Evolutionary conservation across 768 basidiomycete species (phyloP).

Genomic region (Glaciozyma antarctica): DNA sequence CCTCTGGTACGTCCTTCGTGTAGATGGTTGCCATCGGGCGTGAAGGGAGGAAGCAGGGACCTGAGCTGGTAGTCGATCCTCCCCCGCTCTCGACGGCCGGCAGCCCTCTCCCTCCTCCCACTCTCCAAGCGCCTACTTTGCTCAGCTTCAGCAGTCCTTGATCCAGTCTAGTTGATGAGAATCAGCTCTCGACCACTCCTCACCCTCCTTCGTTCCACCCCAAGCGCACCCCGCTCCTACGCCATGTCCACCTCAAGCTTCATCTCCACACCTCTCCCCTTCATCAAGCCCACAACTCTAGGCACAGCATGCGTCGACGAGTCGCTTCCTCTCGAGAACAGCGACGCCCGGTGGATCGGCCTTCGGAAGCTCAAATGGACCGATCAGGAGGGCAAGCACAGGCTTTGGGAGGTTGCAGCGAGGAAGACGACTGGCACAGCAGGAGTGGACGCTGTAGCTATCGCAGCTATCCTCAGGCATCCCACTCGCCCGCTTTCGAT

Average conservation of each 20-base stretch:
- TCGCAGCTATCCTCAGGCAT: conserved; percentile 66
- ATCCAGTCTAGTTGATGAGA: too few species aligned
- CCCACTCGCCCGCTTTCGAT: conserved; percentile 46
- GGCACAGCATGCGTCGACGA: not conserved
- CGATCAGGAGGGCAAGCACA: conserved; percentile 67
- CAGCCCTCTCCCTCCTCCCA: too few species aligned
- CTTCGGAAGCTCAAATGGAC: conserved; percentile 70
- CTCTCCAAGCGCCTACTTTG: too few species aligned
- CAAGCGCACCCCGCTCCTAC: not conserved
- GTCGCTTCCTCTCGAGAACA: not conserved
- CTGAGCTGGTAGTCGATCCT: too few species aligned
- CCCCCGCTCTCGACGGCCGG: too few species aligned
- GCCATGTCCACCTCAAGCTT: too few species aligned
- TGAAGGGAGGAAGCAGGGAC: too few species aligned
- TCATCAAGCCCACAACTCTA: not conserved
- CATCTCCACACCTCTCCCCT: not conserved
- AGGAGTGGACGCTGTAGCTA: conserved; percentile 79
- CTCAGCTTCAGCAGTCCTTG: too few species aligned
- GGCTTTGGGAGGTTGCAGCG: conserved; percentile 83
- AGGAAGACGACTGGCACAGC: conserved; percentile 65
- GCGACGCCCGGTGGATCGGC: conserved; percentile 53
- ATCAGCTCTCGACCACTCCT: too few species aligned
- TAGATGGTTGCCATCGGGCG: too few species aligned
- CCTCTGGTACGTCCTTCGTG: too few species aligned
- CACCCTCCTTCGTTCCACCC: not conserved